phyloP scores from a whole-genome alignment of 2,329 filamentous ascomycete species.

The Colletotrichum sp. region DNA sequence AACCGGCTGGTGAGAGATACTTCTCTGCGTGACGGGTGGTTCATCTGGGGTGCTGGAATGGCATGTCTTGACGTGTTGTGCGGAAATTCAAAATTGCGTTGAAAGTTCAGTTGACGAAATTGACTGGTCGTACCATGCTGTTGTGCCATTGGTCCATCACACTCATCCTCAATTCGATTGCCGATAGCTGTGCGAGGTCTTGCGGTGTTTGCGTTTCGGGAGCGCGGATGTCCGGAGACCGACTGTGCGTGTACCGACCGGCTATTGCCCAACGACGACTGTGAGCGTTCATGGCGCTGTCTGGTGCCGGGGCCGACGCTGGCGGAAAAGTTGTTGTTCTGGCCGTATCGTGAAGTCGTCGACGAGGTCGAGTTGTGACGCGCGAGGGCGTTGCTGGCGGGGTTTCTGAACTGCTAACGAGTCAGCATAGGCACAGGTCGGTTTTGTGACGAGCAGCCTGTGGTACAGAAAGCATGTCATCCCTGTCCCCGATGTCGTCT shows the following conservation, averaged over 20 bases:
- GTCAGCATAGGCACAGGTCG: neutral
- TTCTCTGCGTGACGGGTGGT: conserved; percentile 39
- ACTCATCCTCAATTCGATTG: conserved; percentile 42
- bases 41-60: conserved; percentile 29
- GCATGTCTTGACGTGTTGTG: conserved; percentile 29
- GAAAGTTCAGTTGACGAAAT: conserved; percentile 11
- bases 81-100: conserved; percentile 2
- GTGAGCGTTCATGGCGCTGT: conserved; percentile 50
- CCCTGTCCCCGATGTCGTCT: conserved; percentile 3
- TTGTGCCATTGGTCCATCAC: conserved; percentile 33
- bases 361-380: conserved; percentile 42
- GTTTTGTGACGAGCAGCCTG: neutral
- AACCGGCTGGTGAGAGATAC: conserved; percentile 47
- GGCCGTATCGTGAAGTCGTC: conserved; percentile 22
- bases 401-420: conserved; percentile 35
- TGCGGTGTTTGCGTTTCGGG: conserved; percentile 37
- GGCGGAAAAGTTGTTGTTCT: conserved; percentile 55
- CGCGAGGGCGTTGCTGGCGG: conserved; percentile 16
- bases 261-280: conserved; percentile 53
- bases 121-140: conserved; percentile 38
- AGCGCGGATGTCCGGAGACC: conserved; percentile 40
- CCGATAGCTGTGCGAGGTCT: conserved; percentile 45
- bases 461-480: conserved; percentile 10
- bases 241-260: conserved; percentile 40
- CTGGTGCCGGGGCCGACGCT: conserved; percentile 58